A percentile compares a stretch with the other conserved stretches of the same genome.
Conservation (phyloP, 140 eudicot species). For the Anethum foeniculum region DNA sequence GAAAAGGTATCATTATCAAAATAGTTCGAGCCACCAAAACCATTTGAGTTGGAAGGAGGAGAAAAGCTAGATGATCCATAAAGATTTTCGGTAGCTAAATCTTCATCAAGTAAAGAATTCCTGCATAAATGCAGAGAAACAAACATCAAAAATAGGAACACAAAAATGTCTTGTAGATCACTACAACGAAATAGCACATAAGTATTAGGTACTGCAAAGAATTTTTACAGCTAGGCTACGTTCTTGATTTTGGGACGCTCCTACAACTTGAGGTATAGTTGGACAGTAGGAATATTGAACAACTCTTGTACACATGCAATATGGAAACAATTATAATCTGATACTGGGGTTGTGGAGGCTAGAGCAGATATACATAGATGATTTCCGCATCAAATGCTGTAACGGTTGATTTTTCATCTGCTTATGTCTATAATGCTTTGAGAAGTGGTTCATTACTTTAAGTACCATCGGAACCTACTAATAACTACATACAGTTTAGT, state of each 20-base stretch:
- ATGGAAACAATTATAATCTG: neutral
- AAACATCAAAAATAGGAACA: conserved; percentile 10
- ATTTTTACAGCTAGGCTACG: neutral
- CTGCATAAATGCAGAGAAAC: conserved; percentile 27
- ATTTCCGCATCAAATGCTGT: too few species aligned
- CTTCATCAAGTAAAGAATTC: conserved; percentile 57
- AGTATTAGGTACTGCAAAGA: neutral
- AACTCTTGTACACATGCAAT: neutral
- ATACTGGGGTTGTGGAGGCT: too few species aligned
- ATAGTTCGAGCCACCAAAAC: conserved; percentile 33
- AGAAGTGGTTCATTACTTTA: neutral
- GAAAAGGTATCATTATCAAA: conserved; percentile 32
- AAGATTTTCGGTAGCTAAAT: conserved; percentile 21
- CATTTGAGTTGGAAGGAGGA: conserved; percentile 25
- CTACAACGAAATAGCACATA: neutral
- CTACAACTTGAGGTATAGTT: neutral
- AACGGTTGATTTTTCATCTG: too few species aligned
- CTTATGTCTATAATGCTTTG: neutral
- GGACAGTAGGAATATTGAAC: neutral
- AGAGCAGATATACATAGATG: too few species aligned
- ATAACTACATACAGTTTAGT: neutral
- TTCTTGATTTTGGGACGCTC: neutral
- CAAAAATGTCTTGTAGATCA: conserved; percentile 2
- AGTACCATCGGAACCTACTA: neutral
- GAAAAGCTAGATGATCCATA: conserved; percentile 20